phyloP scores from a whole-genome alignment of 192 early-diverging fungal genomes.

The Glomus cerebriforme region DNA sequence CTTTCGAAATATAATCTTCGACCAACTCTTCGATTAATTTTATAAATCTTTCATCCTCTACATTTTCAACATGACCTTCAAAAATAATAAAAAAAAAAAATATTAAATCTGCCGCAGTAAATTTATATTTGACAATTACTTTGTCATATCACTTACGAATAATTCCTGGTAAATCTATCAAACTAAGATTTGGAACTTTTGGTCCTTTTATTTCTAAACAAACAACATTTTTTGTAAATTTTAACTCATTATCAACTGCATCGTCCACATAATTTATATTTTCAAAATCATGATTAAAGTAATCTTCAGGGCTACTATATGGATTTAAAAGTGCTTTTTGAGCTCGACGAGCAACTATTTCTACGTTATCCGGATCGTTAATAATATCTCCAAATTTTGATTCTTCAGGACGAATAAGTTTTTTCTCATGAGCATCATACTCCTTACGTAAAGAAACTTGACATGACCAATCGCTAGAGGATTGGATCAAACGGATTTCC shows the following conservation, averaged over 20 bases:
- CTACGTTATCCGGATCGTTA: constrained; percentile 37
- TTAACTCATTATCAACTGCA: constrained; percentile 46
- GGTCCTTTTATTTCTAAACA: constrained; percentile 57
- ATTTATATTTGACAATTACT: too few species aligned
- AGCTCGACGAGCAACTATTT: constrained; percentile 48
- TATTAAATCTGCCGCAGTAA: neutral
- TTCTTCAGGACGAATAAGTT: constrained; percentile 40
- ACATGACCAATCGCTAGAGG: constrained; percentile 40
- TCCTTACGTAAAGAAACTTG: constrained; percentile 49
- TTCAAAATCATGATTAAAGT: constrained; percentile 16
- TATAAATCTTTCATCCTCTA: constrained; percentile 47
- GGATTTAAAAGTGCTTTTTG: constrained; percentile 61
- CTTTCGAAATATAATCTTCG: constrained; percentile 46
- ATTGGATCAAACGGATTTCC: constrained; percentile 40
- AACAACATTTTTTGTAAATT: constrained; percentile 53
- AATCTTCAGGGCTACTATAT: neutral
- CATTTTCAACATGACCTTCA: neutral
- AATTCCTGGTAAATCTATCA: constrained; percentile 65
- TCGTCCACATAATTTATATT: constrained; percentile 41
- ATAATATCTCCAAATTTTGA: constrained; percentile 44
- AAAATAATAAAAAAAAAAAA: too few species aligned
- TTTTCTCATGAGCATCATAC: constrained; percentile 40
- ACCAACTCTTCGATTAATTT: constrained; percentile 50
- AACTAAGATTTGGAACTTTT: constrained; percentile 46
- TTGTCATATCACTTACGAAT: constrained; percentile 54